Conservation (phyloP, 345 rosid species). For the Xanthoceras sorbifolium region DNA sequence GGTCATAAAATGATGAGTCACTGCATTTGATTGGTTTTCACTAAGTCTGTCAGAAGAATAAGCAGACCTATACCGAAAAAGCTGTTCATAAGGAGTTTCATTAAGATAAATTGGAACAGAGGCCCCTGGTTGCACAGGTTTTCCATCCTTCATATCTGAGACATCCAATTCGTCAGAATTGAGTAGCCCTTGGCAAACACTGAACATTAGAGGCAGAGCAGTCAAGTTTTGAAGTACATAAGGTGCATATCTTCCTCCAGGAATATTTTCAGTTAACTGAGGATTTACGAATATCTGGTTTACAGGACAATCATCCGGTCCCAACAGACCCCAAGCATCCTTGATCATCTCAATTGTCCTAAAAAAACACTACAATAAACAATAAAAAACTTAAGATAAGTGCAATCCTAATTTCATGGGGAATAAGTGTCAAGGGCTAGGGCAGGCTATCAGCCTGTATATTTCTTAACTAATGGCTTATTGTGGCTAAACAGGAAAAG, state of each 20-base stretch:
- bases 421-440: neutral
- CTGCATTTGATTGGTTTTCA: constrained; percentile 63
- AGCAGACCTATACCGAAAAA: constrained; percentile 48
- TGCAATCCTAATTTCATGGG: neutral
- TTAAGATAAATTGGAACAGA: constrained; percentile 71
- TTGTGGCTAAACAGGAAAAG: neutral
- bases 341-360: constrained; percentile 75
- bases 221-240: constrained; percentile 88
- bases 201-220: constrained; percentile 70
- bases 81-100: constrained; percentile 63
- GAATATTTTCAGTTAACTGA: constrained; percentile 40
- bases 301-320: constrained; percentile 40
- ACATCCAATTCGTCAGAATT: constrained; percentile 43
- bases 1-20: constrained; percentile 71
- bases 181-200: constrained; percentile 56
- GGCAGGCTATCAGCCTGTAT: neutral
- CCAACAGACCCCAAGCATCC: constrained; percentile 56
- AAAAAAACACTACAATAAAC: constrained; percentile 56
- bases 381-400: constrained; percentile 7
- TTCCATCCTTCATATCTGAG: constrained; percentile 48
- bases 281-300: constrained; percentile 35
- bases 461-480: neutral
- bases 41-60: constrained; percentile 58
- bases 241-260: constrained; percentile 75
- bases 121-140: constrained; percentile 64